Evolutionary conservation across 2,329 filamentous ascomycete species (phyloP), one percentile per base, ranked within the genome.

Genomic region (Tolypocladium amazonense): DNA sequence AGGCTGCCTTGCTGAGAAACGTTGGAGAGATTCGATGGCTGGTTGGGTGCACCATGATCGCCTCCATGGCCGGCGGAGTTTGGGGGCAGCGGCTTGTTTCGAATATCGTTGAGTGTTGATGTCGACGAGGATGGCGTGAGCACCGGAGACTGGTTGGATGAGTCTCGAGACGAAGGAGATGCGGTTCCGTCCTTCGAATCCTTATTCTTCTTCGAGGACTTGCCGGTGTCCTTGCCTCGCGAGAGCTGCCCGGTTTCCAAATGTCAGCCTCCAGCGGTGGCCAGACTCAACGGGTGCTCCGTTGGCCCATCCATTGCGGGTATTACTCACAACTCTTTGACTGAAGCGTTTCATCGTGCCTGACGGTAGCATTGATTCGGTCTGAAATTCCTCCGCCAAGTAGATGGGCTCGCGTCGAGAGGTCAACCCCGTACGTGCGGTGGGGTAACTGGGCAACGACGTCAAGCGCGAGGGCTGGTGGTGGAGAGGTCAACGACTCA

Each of bases 81-180:
- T 61, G 80, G 78, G 35, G 87, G 85, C 60, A 89, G 77, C 56
- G 88, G 88, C 76, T 96, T 96, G 75, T 89, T 92, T 73, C 92
- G 88, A 66, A 85, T 79, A 71, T 97, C 92, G 76, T 88, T 89
- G 68, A 97, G 81, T 64, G 91, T 88, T 60, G 92, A 93, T 58
- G 90, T 90, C 58, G 92, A 97, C 56, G 92, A 96, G 54, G 90
- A 90, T 27, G 93, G 92, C 35, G 93, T 97, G 61, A 84, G 73
- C 62, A 80, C 79, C 56, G 85, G 84, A 50, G 85, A 87, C 73
- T 87, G 83, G 65, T 79, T 81, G 57, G 77, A 70, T 20, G 66
- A 56, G 68, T 86, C 81, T 73, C 81, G 74, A 65, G 81, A 75
- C 64, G 85, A 88, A 58, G 92, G 91, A 61, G 92, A 95, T 55